Base-by-base conservation (phyloP, 2,329 filamentous ascomycete genomes). In the Venturiaceae sp. region DNA sequence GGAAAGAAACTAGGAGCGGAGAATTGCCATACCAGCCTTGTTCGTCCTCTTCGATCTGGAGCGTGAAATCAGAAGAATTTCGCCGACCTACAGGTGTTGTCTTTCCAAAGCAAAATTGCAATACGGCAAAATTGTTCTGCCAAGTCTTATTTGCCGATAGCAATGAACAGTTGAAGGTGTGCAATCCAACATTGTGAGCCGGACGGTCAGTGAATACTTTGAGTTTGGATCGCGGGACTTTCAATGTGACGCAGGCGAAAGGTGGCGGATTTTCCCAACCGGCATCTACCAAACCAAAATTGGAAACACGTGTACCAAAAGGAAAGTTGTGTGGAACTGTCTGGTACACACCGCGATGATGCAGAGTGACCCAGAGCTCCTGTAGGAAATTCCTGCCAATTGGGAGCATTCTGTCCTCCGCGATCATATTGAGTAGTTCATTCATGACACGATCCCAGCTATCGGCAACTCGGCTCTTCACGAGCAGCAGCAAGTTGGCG, bases 21-120 rank as follows among this genome's bases (percentile, higher is more conserved):
- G 39, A 50, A 11, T 19, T 58, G 11, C 55, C 55, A 14, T 58
- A 9, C 55, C 55, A 58, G 5, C 39, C 55, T 7, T 50, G 28
- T 14, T 4, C 11, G 26, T 58, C 55, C 44, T 47, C 39, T 7
- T 58, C 30, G n/a, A 58, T 39, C 11, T 14, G n/a, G 19, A 58
- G 9, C 19, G 13, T 30, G 55, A 57, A 58, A n/a, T 58, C n/a
- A 13, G 16, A 26, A 67, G 53, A 62, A 52, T 62, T 44, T 36
- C 57, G 59, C 9, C 37, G 23, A 30, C 65, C 64, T 30, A 59
- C 54, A 16, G 62, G 65, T n/a, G 33, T 54, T 9, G 64, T 7
- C 32, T 60, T 30, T 34, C 66, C 66, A 59, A 67, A 66, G 41
- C 55, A 53, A 8, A 67, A 36, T 34, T 68, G 66, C 11, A 68